Conservation (phyloP, 176 grass and related monocot species). For the Dactylis glomerata region DNA sequence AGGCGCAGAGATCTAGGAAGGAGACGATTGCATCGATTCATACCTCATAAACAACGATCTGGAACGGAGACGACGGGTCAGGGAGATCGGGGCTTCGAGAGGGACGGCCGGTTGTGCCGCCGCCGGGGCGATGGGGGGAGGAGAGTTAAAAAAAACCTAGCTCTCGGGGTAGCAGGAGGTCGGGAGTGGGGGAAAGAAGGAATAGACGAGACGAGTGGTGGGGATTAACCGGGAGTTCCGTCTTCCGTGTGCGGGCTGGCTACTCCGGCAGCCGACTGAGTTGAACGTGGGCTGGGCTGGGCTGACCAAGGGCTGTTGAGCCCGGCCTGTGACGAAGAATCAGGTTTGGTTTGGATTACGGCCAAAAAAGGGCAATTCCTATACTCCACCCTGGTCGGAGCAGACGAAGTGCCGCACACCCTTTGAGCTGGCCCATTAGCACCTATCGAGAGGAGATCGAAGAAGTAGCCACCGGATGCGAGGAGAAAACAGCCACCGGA, state of each 20-base stretch:
- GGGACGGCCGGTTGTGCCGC: not conserved
- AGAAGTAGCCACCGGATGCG: too few relatives aligned
- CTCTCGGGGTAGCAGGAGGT: not conserved
- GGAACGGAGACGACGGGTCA: not conserved
- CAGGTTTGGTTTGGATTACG: too few relatives aligned
- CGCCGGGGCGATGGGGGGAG: not conserved
- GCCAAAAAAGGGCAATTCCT: too few relatives aligned
- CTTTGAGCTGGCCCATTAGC: too few relatives aligned
- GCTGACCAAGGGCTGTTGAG: too few relatives aligned
- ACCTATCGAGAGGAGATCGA: too few relatives aligned
- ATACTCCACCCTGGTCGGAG: too few relatives aligned
- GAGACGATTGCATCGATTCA: not conserved
- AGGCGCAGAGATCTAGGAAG: constrained; percentile 16
- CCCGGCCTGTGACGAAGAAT: too few relatives aligned
- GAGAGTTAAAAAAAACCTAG: constrained; percentile 28
- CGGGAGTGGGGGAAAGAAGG: not conserved
- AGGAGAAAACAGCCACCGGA: too few relatives aligned
- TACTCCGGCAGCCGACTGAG: too few relatives aligned
- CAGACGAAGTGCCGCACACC: too few relatives aligned
- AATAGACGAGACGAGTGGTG: not conserved
- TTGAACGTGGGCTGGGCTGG: too few relatives aligned
- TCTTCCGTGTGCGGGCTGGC: not conserved
- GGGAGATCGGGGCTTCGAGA: not conserved
- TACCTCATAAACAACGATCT: constrained; percentile 70
- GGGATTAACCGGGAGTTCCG: constrained; percentile 21